Evolutionary conservation across 2,329 filamentous ascomycete species (phyloP).

Genomic region (Dendrostoma leiphaemia): DNA sequence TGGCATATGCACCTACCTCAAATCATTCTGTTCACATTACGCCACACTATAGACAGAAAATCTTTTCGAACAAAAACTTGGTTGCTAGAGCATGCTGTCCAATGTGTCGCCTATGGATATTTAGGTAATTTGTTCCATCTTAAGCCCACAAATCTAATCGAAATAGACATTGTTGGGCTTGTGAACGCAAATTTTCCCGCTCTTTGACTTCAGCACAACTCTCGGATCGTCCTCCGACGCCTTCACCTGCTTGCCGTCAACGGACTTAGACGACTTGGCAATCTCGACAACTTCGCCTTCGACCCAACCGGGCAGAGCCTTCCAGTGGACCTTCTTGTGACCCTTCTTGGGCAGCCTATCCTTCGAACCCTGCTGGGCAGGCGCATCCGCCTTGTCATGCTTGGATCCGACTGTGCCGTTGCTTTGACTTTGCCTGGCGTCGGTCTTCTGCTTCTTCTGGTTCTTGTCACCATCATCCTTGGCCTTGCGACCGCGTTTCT

Average conservation of each 20-base stretch:
- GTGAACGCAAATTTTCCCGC: conserved; percentile 18
- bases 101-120: too few relatives aligned
- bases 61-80: too few relatives aligned
- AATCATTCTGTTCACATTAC: too few relatives aligned
- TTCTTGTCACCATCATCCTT: not conserved
- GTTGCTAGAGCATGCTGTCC: too few relatives aligned
- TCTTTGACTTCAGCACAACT: conserved; percentile 14
- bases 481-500: conserved; percentile 1
- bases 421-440: not conserved
- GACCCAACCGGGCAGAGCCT: conserved; percentile 16
- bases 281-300: conserved; percentile 21
- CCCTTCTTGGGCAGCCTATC: conserved; percentile 15
- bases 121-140: too few relatives aligned
- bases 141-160: too few relatives aligned
- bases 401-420: conserved; percentile 19
- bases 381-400: conserved; percentile 17
- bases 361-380: conserved; percentile 7
- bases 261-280: conserved; percentile 5
- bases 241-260: conserved; percentile 18
- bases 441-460: conserved; percentile 1
- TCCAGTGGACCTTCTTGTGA: conserved; percentile 16
- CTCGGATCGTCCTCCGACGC: conserved; percentile 16
- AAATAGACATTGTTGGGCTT: conserved; percentile 30
- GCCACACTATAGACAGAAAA: too few relatives aligned
- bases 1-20: too few relatives aligned